These are phyloP conservation scores for Blastobotrys illinoisensis DNA, from an alignment of 1,139 yeast genomes.

Conservation along the genomic window DNA sequence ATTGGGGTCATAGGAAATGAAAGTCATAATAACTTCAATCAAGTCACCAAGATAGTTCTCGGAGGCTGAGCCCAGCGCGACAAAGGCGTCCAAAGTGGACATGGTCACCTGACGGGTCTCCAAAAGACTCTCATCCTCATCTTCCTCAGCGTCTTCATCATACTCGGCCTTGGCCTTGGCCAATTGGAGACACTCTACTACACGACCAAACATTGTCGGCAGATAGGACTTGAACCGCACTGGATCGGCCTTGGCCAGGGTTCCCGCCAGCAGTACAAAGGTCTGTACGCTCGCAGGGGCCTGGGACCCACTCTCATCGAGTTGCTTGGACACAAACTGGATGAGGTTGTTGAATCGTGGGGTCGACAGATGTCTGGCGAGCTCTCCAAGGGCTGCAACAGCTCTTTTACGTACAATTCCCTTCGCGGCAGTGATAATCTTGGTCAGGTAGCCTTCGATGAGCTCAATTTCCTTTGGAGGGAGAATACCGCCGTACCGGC, in stretches of 20 bases:
- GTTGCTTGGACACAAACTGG: conserved; percentile 18
- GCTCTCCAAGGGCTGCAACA: conserved; percentile 48
- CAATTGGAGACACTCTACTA: conserved; percentile 19
- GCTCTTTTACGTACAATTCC: conserved; percentile 38
- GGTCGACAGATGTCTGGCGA: conserved; percentile 37
- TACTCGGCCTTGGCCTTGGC: conserved; percentile 8
- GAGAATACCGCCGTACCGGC: conserved; percentile 49
- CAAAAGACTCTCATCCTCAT: conserved; percentile 19
- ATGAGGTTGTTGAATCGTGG: conserved; percentile 27
- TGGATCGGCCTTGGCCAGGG: conserved; percentile 28
- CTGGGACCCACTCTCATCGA: conserved; percentile 14
- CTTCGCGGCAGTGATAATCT: conserved; percentile 22
- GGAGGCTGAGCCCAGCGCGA: conserved; percentile 23
- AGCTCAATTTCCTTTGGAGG: conserved; percentile 38
- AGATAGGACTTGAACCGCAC: conserved; percentile 22
- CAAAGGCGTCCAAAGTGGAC: conserved; percentile 28
- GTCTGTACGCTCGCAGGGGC: conserved; percentile 14
- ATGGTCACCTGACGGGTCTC: conserved; percentile 33
- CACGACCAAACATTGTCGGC: conserved; percentile 20
- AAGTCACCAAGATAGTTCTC: conserved; percentile 31
- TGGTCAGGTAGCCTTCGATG: conserved; percentile 30
- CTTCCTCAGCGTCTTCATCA: conserved; percentile 13
- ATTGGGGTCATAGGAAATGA: conserved; percentile 58
- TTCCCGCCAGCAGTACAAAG: conserved; percentile 25
- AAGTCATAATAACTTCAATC: conserved; percentile 36